Base-by-base conservation (phyloP, 495 filamentous ascomycete genomes). In the Friedmanniomyces endolithicus region DNA sequence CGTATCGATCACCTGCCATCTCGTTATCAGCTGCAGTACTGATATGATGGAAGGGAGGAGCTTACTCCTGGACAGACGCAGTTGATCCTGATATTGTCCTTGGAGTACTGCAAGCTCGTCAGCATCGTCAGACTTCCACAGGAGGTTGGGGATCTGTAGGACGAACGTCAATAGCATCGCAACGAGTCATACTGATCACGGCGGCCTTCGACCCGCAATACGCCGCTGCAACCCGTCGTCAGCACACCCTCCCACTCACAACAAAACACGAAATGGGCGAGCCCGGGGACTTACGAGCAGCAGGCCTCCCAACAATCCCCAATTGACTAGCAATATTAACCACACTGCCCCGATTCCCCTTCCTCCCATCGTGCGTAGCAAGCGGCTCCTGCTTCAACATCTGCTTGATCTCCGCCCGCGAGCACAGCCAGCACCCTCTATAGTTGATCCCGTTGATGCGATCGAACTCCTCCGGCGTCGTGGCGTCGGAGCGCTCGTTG, bases 291-390 rank as follows among this genome's bases (percentile, higher is more conserved):
- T 63, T 52, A 61, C 58, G 24, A 46, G 75, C 73, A 55, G 64
- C 66, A 12, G 74, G 69, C 14, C 71, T 63, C 16, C 70, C 69
- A 0, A 80, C 76, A 49, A 78, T 62, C 0, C 76, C 77, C n/a
- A 80, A 57, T 53, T 78, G 75, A 54, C 72, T 75, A 9, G 77
- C 75, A 50, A 80, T 71, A 62, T 78, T 78, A 11, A 80, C 77
- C 9, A 78, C 61, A 6, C 72, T 64, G 0, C 76, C 58, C 41
- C 57, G 7, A 40, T 23, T 44, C 12, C 57, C 57, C 1, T 46
- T 44, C 14, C 57, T 45, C 23, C 57, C 57, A 48, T 60, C 57
- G 31, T 60, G 72, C 25, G 66, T 72, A 1, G 70, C 65, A 6
- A 78, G 53, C 1, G 70, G 67, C 20, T 73, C 69, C 48, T 80